These are phyloP conservation scores for Gardenia jasminoides DNA, from an alignment of 257 asterid species.

Conservation along the genomic window DNA sequence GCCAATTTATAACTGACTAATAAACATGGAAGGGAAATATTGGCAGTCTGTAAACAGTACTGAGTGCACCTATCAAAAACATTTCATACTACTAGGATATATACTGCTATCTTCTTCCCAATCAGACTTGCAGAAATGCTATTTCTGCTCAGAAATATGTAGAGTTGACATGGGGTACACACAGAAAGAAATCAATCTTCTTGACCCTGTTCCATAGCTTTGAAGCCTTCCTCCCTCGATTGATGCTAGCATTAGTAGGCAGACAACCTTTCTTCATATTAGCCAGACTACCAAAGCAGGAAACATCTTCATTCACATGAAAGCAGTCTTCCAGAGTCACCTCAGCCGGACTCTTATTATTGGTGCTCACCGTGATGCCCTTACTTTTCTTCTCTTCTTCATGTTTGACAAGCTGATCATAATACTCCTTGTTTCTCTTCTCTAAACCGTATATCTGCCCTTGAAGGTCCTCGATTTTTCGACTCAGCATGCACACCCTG, in stretches of 20 bases:
- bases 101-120: background rate
- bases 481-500: slow-evolving; percentile 74
- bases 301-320: slow-evolving; percentile 29
- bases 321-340: slow-evolving; percentile 56
- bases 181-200: slow-evolving; percentile 64
- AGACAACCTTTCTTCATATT: slow-evolving; percentile 34
- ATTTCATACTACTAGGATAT: background rate
- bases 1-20: background rate
- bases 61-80: slow-evolving; percentile 2
- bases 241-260: slow-evolving; percentile 19
- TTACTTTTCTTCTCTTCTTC: slow-evolving; percentile 36
- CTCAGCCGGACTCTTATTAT: slow-evolving; percentile 22
- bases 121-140: background rate
- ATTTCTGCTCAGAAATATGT: slow-evolving; percentile 25
- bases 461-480: slow-evolving; percentile 93
- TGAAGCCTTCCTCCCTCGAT: slow-evolving; percentile 30
- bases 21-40: background rate
- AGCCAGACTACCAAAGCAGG: slow-evolving; percentile 25
- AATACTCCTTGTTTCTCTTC: slow-evolving; percentile 83
- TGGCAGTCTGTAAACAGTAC: background rate
- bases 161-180: slow-evolving; percentile 53
- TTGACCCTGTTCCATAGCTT: slow-evolving; percentile 75
- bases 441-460: slow-evolving; percentile 80
- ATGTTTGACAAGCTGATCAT: slow-evolving; percentile 56
- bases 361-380: slow-evolving; percentile 24